Conservation (phyloP, 495 filamentous ascomycete genomes). For the Friedmanniomyces endolithicus region DNA sequence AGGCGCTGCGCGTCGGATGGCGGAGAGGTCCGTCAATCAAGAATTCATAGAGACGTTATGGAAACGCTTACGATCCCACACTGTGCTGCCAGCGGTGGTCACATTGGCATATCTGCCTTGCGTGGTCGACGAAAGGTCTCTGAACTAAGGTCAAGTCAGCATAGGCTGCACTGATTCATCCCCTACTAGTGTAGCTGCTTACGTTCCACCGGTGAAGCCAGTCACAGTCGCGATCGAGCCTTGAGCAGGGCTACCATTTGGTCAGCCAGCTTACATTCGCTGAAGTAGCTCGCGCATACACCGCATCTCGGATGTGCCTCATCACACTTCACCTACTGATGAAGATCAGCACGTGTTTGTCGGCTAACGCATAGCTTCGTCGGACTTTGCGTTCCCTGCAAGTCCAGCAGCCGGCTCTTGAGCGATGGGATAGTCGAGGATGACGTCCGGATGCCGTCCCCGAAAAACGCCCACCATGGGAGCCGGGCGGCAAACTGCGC, state of each 20-base stretch:
- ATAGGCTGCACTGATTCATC: neutral
- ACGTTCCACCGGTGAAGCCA: conserved; percentile 21
- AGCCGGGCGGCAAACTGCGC: neutral
- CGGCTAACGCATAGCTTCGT: neutral
- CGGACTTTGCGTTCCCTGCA: conserved; percentile 19
- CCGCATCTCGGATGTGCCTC: conserved; percentile 17
- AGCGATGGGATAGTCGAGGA: conserved; percentile 15
- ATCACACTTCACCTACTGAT: conserved; percentile 21
- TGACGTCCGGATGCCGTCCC: conserved; percentile 7
- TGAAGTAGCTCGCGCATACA: conserved; percentile 3
- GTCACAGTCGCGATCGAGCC: conserved; percentile 17
- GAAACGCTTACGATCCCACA: conserved; percentile 47
- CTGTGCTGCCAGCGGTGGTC: conserved; percentile 35
- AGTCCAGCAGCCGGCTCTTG: conserved; percentile 21
- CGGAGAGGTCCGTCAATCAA: neutral
- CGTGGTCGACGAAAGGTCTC: conserved; percentile 16
- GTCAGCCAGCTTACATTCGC: neutral
- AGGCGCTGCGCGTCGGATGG: neutral
- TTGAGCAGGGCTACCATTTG: conserved; percentile 6
- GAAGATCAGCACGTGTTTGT: neutral
- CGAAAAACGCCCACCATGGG: neutral
- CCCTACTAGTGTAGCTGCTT: neutral
- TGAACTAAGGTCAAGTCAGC: conserved; percentile 19
- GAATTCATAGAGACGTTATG: neutral
- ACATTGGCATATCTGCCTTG: conserved; percentile 30